Evolutionary conservation across 257 asterid genomes (phyloP), one percentile per base, ranked within the genome.

Genomic region (Leptodermis oblonga): DNA sequence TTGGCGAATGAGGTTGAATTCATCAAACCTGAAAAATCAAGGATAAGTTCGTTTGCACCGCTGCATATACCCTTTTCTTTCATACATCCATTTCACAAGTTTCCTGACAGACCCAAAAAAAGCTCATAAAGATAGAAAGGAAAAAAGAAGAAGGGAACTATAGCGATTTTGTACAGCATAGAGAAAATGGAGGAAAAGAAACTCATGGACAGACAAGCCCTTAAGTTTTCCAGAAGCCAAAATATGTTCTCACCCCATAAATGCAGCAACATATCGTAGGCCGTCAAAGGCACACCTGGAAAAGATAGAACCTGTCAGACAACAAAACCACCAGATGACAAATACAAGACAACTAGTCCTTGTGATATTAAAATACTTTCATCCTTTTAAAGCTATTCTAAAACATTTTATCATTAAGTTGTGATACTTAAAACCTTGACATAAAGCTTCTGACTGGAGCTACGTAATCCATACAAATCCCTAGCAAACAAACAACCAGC

Each of bases 211-310:
- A 33, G 1, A 12, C 12, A n/a, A n/a, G 3, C 30, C 20, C 30
- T 17, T 60, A 46, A 68, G 12, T 15, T 11, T 41, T 30, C 45
- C 42, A 51, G 65, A 71, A 55, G 64, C 53, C 14, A 36, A 67
- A 25, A 46, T 25, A 25, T 62, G 68, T 60, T 60, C 96, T 84
- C 74, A 91, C 97, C 98, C 98, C 45, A 88, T 77, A 79, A 90
- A 93, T 66, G 99, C 96, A 45, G 99, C 88, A 76, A 96, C 96
- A 74, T 88, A 90, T 74, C 99, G 85, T 70, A 93, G 96, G 74
- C 99, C 99, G 80, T 93, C 99, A 68, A 93, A 90, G 61, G 97
- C 88, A 78, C 99, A 93, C 98, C 98, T 91, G 80, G 82, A 82
- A 39, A 62, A 75, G 53, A 56, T 62, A 37, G 65, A 34, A 41